A percentile compares a stretch with the other conserved stretches of the same genome.
Evolutionary conservation across 192 early-diverging fungal species (phyloP).

Genomic region (Thoreauomyces humboldtii): DNA sequence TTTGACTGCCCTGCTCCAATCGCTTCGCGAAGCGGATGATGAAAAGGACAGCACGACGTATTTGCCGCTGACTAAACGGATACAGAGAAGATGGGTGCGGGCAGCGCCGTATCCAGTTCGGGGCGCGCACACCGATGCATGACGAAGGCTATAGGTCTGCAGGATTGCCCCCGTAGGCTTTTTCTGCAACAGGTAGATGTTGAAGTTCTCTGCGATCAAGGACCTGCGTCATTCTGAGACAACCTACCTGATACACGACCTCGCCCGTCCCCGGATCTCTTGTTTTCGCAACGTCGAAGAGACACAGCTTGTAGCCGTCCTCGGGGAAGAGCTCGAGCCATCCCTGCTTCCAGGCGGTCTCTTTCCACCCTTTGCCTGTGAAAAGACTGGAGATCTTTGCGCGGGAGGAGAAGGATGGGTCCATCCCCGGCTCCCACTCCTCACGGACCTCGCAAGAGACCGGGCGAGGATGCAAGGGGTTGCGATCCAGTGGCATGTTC

Average conservation of each 20-base stretch:
- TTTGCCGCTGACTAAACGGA: conserved; percentile 12
- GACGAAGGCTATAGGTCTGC: background rate
- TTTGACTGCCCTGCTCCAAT: conserved; percentile 17
- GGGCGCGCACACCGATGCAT: conserved; percentile 5
- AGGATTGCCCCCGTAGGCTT: background rate
- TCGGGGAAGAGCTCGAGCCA: conserved; percentile 22
- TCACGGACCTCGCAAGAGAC: conserved; percentile 14
- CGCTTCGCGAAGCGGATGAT: background rate
- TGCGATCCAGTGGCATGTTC: background rate
- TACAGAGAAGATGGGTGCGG: conserved; percentile 8
- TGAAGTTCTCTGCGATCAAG: no score
- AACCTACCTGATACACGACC: conserved; percentile 7
- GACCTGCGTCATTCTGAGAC: no score
- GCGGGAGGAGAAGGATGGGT: conserved; percentile 13
- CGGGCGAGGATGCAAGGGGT: conserved; percentile 14
- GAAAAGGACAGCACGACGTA: conserved; percentile 20
- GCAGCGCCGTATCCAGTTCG: conserved; percentile 17
- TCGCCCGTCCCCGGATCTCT: conserved; percentile 10
- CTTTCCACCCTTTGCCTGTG: conserved; percentile 8
- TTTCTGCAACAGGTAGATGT: background rate
- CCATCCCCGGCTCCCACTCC: conserved; percentile 25
- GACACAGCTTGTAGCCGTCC: conserved; percentile 15
- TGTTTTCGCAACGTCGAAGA: conserved; percentile 8
- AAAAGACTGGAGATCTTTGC: conserved; percentile 11
- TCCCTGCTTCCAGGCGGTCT: conserved; percentile 2